Evolutionary conservation across 257 asterid species (phyloP), one percentile per base, ranked within the genome.

Genomic region (Forsythia suspensa): DNA sequence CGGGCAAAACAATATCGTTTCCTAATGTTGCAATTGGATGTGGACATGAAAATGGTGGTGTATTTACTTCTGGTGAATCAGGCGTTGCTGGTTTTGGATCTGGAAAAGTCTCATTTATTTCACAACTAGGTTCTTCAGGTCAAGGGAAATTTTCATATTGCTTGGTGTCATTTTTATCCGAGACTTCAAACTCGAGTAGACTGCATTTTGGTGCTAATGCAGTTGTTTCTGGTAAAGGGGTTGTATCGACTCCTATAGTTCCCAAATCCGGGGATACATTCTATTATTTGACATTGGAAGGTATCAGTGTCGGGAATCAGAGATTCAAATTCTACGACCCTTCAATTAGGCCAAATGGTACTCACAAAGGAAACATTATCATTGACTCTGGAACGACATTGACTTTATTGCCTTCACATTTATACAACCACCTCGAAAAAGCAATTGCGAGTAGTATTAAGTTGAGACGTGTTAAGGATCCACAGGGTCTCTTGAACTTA

Each of bases 81-180:
- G 98, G 98, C 8, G 81, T 92, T 4, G 88, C 91, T 0, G 97
- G 97, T 5, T 90, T 94, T 2, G 98, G 92, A 3, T 87, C 86
- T 2, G 89, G 91, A 24, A 43, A 73, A 0, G 78, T 21, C 70
- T 92, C 97, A 16, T 66, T 94, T 13, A 79, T 89, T 3, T 74
- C 90, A 3, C 97, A 94, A 61, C 37, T 92, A 42, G 76, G 82
- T 51, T 38, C 88, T 11, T 57, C 77, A 2, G 81, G 86, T 4
- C 72, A 74, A 7, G 90, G 88, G 1, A 89, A 84, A 48, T 94
- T 94, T 71, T 94, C 97, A 0, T 92, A 92, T 1, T 94, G 98
- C 75, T 86, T 94, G 29, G 87, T 85, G 9, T 90, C 92, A 0
- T 5, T 20, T 0, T 7, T 24, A 0, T 37, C 63, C 0, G 77